Evolutionary conservation across 2,329 filamentous ascomycete genomes (phyloP).

Genomic region (Teratosphaeria destructans): DNA sequence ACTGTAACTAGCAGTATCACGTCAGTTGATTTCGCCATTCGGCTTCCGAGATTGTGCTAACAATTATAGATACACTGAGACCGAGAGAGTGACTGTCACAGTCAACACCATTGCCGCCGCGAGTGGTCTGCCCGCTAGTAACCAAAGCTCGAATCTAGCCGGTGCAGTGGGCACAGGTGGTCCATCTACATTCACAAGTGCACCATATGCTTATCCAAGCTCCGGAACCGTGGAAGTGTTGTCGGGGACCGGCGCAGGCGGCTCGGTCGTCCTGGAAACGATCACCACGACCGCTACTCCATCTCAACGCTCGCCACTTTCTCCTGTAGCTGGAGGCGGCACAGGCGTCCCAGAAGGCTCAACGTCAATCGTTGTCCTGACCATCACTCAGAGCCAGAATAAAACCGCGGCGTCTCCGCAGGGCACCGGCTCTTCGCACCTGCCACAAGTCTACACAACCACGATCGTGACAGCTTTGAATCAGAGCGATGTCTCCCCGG

Average conservation of each 20-base stretch:
- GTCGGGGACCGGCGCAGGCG: background rate
- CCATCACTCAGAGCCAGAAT: background rate
- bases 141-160: background rate
- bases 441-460: constrained; percentile 6
- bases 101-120: background rate
- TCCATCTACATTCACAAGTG: background rate
- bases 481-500: background rate
- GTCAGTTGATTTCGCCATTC: too few relatives aligned
- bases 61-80: background rate
- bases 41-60: too few relatives aligned
- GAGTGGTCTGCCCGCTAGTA: background rate
- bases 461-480: constrained; percentile 2
- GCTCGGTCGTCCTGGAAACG: background rate
- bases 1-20: too few relatives aligned
- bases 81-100: background rate
- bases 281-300: background rate
- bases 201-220: background rate
- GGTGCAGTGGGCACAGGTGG: constrained; percentile 1
- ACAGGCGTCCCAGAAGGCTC: background rate
- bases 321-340: background rate
- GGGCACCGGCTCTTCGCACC: background rate
- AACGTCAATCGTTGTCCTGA: background rate
- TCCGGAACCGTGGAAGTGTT: background rate
- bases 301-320: background rate
- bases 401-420: background rate